Evolutionary conservation across 2,329 filamentous ascomycete species (phyloP).

Genomic region (Graphiopsis chlorocephala): DNA sequence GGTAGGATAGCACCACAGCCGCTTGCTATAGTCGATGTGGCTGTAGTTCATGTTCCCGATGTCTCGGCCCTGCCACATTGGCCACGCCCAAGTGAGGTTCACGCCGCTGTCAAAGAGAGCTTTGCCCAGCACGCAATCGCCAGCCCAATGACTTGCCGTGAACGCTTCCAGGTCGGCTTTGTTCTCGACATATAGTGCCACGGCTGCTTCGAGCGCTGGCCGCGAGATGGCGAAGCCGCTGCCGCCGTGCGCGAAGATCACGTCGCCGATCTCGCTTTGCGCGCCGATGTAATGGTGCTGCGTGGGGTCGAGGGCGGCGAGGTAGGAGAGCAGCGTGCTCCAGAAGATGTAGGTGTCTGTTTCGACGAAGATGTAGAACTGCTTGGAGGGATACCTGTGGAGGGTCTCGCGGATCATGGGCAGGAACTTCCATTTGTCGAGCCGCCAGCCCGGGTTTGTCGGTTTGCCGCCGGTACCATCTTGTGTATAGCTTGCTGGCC

Average conservation of each 20-base stretch:
- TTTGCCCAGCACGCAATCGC: conserved; percentile 31
- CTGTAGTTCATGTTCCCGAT: conserved; percentile 26
- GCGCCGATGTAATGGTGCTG: conserved; percentile 44
- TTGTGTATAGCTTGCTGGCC: conserved; percentile 4
- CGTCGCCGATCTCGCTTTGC: conserved; percentile 35
- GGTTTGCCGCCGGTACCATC: conserved; percentile 25
- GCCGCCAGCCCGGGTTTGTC: conserved; percentile 34
- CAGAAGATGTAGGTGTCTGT: conserved; percentile 57
- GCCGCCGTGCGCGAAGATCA: conserved; percentile 40
- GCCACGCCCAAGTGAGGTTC: conserved; percentile 25
- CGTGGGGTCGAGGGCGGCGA: conserved; percentile 38
- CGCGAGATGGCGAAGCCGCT: conserved; percentile 42
- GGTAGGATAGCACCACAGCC: conserved; percentile 31
- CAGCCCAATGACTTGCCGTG: conserved; percentile 29
- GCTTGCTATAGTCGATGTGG: conserved; percentile 21
- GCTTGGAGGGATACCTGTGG: conserved; percentile 43
- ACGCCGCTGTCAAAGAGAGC: conserved; percentile 26
- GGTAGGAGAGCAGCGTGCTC: conserved; percentile 44
- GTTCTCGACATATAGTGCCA: conserved; percentile 40
- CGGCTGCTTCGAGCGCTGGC: conserved; percentile 34
- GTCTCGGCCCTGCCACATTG: conserved; percentile 28
- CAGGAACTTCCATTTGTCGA: conserved; percentile 54
- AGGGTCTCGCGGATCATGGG: conserved; percentile 44
- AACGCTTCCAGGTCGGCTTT: conserved; percentile 31
- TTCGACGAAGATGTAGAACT: conserved; percentile 60